Evolutionary conservation across 1,139 yeast genomes (phyloP), one percentile per base, ranked within the genome.

Genomic region (Geotrichum klebahnii): DNA sequence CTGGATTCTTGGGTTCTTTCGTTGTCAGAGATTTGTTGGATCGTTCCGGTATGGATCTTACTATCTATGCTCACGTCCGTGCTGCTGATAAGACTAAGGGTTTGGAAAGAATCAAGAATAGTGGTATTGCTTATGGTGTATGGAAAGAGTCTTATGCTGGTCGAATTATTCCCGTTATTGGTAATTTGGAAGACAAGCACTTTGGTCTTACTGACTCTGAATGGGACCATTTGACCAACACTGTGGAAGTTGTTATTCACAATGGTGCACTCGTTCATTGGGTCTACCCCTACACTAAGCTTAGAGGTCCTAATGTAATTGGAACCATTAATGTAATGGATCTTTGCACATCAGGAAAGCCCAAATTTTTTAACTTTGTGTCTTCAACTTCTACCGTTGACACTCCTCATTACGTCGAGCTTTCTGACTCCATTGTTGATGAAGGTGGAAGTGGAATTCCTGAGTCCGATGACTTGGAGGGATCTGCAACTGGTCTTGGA

Each of bases 251-350:
- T 3, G 81, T 94, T 47, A 79, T 94, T 55, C 99, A 94, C 68
- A 94, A 94, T 62, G 98, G 97, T 71, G 99, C 98, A 3, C 75
- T 90, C 56, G 99, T 94, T 38, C 98, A 94, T 68, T 94, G 99
- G 99, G 96, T 90, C 2, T 92, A 86, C 66, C 98, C 97, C 39
- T 94, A 94, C 69, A 72, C 84, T 47, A 87, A 85, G 61, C 75
- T 94, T 60, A 80, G 97, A 61, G 96, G 88, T 55, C 95, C 98
- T 35, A 94, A 94, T 65, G 98, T 94, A 33, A 71, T 90, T 55
- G 82, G 96, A 46, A 85, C 97, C 0, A 71, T 90, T 55, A 86
- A 90, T 61, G 89, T 89, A 9, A 73, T 94, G 78, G 82, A 82
- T 61, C 69, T 94, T 63, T 87, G 95, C 61, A 69, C 78, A 22